These are phyloP conservation scores for Gracilaria gracilis DNA, from an alignment of 23 red algal species.

Conservation along the genomic window DNA sequence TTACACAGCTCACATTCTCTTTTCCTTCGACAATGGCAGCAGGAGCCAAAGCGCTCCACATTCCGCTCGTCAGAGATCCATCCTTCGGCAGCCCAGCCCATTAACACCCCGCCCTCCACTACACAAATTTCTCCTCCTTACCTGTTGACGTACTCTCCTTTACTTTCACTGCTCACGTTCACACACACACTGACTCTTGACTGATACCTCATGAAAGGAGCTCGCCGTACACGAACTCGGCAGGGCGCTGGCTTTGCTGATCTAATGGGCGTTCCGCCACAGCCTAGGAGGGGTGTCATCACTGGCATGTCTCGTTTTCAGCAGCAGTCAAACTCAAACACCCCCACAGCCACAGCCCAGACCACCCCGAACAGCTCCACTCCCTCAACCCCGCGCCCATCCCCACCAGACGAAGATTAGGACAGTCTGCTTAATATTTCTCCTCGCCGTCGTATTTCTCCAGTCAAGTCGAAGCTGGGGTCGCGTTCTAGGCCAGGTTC, in stretches of 20 bases:
- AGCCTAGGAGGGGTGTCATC: slow-evolving; percentile 39
- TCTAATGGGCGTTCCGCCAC: slow-evolving; percentile 28
- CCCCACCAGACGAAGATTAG: slow-evolving; percentile 45
- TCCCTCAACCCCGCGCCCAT: slow-evolving; percentile 37
- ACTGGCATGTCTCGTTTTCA: slow-evolving; percentile 39
- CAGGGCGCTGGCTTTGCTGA: slow-evolving; percentile 51
- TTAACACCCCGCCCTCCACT: not conserved
- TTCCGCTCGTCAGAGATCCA: not conserved
- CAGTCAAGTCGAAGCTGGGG: slow-evolving; percentile 15
- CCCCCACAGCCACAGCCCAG: not conserved
- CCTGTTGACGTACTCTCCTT: not conserved
- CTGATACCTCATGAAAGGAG: slow-evolving; percentile 64
- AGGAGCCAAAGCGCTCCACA: not conserved
- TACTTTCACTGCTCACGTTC: not conserved
- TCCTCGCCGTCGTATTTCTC: slow-evolving; percentile 51
- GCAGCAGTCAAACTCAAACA: slow-evolving; percentile 10
- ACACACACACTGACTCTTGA: slow-evolving; percentile 7
- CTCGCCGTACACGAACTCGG: slow-evolving; percentile 46
- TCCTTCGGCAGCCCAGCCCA: not conserved
- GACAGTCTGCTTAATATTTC: slow-evolving; percentile 33
- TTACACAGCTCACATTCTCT: not conserved
- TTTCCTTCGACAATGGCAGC: not conserved
- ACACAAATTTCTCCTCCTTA: not conserved
- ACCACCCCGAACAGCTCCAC: slow-evolving; percentile 32
- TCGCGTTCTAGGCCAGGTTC: slow-evolving; percentile 31